These are phyloP conservation scores for Inga oerstediana DNA, from an alignment of 306 rosid species.

Conservation along the genomic window DNA sequence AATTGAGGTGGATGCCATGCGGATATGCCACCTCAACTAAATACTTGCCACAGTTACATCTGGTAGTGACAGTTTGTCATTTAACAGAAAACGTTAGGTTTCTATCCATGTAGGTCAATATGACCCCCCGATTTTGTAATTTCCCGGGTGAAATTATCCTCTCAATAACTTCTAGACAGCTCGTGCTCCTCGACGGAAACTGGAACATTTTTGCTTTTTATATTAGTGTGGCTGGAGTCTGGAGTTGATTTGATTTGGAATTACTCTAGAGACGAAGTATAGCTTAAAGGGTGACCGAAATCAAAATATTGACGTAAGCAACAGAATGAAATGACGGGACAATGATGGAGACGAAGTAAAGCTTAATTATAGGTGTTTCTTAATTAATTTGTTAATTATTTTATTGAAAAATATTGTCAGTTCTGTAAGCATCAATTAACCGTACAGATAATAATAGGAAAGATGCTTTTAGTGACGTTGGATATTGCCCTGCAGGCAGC, in stretches of 20 bases:
- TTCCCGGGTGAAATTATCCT: no score
- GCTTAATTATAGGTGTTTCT: background rate
- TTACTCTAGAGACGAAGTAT: background rate
- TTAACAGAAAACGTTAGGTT: no score
- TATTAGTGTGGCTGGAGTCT: background rate
- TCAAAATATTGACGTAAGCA: background rate
- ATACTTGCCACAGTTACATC: no score
- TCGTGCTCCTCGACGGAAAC: no score
- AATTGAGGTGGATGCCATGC: no score
- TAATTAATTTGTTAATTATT: background rate
- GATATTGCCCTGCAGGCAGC: constrained; percentile 68
- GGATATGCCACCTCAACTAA: no score
- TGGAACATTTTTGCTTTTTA: background rate
- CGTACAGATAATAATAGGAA: background rate
- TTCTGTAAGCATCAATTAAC: background rate
- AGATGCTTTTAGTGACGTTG: background rate
- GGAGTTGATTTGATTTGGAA: background rate
- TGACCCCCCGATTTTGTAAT: no score
- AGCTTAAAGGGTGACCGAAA: constrained; percentile 24
- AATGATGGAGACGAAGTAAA: no score
- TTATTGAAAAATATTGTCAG: background rate
- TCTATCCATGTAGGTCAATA: no score
- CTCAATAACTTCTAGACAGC: no score
- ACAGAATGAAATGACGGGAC: background rate
- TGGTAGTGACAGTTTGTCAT: no score